Evolutionary conservation across 306 rosid genomes (phyloP), one percentile per base, ranked within the genome.

Genomic region (Vachellia collinsii): DNA sequence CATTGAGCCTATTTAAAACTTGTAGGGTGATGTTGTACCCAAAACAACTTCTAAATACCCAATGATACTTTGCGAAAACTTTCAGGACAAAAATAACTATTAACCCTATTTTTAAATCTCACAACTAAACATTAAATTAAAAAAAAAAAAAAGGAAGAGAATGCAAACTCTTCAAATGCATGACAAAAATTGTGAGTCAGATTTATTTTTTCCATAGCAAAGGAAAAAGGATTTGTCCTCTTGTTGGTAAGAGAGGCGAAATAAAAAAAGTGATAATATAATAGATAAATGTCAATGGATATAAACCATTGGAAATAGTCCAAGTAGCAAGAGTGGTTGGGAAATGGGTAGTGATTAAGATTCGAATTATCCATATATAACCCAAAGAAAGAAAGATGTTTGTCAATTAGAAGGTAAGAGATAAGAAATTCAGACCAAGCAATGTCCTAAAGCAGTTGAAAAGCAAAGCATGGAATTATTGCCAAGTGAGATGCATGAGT

Each of bases 401-500:
- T 23, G 65, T 23, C 7, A 72, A 48, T 13, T 20, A 12, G 13
- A 65, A 70, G 54, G 63, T 12, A 17, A 23, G 34, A 23, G 14
- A 51, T 63, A 36, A 63, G 48, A 80, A 16, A 46, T 25, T 51
- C 17, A 59, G 19, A 44, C 13, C 47, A 25, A 74, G 43, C 39
- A 75, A 68, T 75, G 48, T 12, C 71, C 54, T 29, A 17, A 67
- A 39, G 22, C 34, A 39, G 38, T 47, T 12, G 78, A 77, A 63
- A 41, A 62, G 76, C 43, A 72, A 51, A 25, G 59, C 41, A 46
- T 77, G 72, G 16, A 66, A 29, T 72, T 64, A 67, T 65, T 61
- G 61, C 46, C 29, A 4, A 77, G 5, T 51, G 47, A 56, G 51
- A 53, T 17, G 36, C 79, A 72, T 43, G 50, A 77, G 46, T 59